Percentiles rank a stretch among this genome's conserved stretches.
phyloP scores from a whole-genome alignment of 371 early-diverging fungal species.

The Syncephalastrum monosporum region DNA sequence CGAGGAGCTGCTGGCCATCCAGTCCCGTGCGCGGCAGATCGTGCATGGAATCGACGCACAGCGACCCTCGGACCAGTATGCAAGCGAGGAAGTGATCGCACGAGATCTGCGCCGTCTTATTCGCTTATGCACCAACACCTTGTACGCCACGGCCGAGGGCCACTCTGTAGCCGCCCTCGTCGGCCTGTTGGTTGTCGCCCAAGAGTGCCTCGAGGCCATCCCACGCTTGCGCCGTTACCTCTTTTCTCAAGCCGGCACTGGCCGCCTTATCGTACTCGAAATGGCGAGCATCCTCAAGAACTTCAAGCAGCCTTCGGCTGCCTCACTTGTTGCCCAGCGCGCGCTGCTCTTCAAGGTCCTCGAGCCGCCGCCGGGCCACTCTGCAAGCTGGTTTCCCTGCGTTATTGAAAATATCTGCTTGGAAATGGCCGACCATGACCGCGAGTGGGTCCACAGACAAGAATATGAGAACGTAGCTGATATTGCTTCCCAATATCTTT shows the following conservation, averaged over 20 bases:
- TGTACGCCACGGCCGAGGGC: slow-evolving; percentile 12
- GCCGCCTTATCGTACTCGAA: slow-evolving; percentile 35
- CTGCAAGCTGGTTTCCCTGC: slow-evolving; percentile 3
- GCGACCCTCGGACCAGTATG: slow-evolving; percentile 37
- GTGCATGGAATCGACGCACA: slow-evolving; percentile 26
- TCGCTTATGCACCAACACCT: slow-evolving; percentile 16
- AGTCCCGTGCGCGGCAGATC: slow-evolving; percentile 16
- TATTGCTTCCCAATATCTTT: slow-evolving; percentile 11
- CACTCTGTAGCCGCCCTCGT: slow-evolving; percentile 20
- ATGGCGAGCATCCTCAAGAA: slow-evolving; percentile 33
- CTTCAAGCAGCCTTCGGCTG: slow-evolving; percentile 13
- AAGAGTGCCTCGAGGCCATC: slow-evolving; percentile 22
- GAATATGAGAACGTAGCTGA: slow-evolving; percentile 16
- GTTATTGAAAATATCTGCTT: slow-evolving; percentile 8
- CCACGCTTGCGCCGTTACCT: slow-evolving; percentile 32
- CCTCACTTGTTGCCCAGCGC: slow-evolving; percentile 1
- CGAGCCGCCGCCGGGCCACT: slow-evolving; percentile 7
- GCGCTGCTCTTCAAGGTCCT: slow-evolving; percentile 5
- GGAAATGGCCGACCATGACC: slow-evolving; percentile 13
- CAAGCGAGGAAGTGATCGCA: slow-evolving; percentile 22
- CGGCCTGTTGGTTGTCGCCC: slow-evolving; percentile 26
- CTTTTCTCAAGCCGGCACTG: slow-evolving; percentile 32
- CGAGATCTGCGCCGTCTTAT: slow-evolving; percentile 21
- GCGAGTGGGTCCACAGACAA: slow-evolving; percentile 11
- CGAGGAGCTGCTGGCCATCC: slow-evolving; percentile 14